Evolutionary conservation across 2,329 filamentous ascomycete genomes (phyloP).

Genomic region (Cadophora malorum): DNA sequence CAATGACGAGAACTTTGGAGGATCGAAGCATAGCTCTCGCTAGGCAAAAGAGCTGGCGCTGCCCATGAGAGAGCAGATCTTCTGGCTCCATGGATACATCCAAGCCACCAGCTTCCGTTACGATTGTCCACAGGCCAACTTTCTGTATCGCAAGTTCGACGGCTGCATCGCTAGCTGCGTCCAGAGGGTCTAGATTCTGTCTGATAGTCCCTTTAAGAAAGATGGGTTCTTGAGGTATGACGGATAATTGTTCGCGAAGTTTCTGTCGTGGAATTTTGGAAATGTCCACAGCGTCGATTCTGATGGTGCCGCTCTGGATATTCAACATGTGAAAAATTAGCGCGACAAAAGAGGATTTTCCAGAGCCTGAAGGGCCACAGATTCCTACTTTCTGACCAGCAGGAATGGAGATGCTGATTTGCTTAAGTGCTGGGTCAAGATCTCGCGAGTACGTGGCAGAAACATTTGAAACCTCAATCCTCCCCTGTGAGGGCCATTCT

Average conservation of each 20-base stretch:
- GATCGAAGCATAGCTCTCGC: conserved; percentile 52
- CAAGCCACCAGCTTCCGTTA: conserved; percentile 29
- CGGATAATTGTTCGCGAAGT: conserved; percentile 51
- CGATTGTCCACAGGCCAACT: conserved; percentile 45
- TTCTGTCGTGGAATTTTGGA: conserved; percentile 50
- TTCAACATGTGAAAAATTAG: conserved; percentile 58
- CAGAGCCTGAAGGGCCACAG: conserved; percentile 54
- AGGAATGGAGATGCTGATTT: conserved; percentile 49
- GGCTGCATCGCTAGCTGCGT: conserved; percentile 46
- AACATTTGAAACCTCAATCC: conserved; percentile 43
- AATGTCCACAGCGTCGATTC: conserved; percentile 56
- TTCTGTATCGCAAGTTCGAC: conserved; percentile 52
- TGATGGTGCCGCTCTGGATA: conserved; percentile 49
- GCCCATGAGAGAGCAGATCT: conserved; percentile 53
- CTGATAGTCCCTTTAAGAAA: conserved; percentile 55
- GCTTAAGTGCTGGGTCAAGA: conserved; percentile 23
- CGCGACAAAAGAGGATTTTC: conserved; percentile 53
- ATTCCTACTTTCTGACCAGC: conserved; percentile 57
- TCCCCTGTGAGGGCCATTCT: conserved; percentile 39
- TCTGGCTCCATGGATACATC: conserved; percentile 51
- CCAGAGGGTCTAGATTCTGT: conserved; percentile 54
- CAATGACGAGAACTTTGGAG: conserved; percentile 46
- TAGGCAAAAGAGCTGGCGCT: conserved; percentile 53
- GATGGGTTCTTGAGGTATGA: conserved; percentile 56
- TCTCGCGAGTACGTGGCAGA: conserved; percentile 42